Conservation (phyloP, 257 asterid species). For the Jacaranda copaia region DNA sequence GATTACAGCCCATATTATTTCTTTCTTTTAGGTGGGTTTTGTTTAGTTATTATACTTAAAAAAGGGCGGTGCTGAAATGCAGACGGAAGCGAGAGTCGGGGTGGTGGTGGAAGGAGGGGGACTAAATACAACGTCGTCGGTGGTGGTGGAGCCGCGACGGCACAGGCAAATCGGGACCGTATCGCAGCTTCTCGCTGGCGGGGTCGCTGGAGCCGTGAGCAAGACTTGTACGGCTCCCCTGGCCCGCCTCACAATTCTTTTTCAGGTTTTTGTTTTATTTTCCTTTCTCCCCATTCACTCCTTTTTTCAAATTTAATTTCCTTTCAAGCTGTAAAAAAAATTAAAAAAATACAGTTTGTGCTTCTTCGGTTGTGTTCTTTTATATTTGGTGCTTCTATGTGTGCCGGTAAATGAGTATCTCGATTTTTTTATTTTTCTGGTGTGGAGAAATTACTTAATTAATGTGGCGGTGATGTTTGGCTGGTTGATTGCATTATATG, state of each 20-base stretch:
- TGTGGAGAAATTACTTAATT: conserved; percentile 2
- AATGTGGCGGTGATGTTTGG: conserved; percentile 11
- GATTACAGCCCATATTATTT: neutral
- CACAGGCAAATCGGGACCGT: conserved; percentile 64
- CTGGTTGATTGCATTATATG: conserved; percentile 6
- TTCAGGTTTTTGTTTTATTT: conserved; percentile 55
- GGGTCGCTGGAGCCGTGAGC: conserved; percentile 90
- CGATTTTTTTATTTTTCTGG: neutral
- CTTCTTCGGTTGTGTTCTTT: too few species aligned
- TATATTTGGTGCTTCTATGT: neutral
- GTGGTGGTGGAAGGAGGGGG: conserved; percentile 73
- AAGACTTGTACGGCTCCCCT: conserved; percentile 94
- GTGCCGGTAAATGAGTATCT: neutral
- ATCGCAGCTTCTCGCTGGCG: conserved; percentile 86
- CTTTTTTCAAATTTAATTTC: neutral
- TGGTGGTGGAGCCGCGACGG: conserved; percentile 56
- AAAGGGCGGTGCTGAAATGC: conserved; percentile 54
- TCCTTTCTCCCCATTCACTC: neutral
- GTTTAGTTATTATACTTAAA: neutral
- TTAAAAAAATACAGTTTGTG: neutral
- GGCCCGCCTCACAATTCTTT: conserved; percentile 85
- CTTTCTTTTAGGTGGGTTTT: neutral
- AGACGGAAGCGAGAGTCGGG: conserved; percentile 78
- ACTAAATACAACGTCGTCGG: conserved; percentile 54
- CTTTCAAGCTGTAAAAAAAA: neutral